Percentiles rank a stretch among this genome's conserved stretches.
phyloP scores from a whole-genome alignment of 805 yeast genomes.

The Saturnispora besseyi region DNA sequence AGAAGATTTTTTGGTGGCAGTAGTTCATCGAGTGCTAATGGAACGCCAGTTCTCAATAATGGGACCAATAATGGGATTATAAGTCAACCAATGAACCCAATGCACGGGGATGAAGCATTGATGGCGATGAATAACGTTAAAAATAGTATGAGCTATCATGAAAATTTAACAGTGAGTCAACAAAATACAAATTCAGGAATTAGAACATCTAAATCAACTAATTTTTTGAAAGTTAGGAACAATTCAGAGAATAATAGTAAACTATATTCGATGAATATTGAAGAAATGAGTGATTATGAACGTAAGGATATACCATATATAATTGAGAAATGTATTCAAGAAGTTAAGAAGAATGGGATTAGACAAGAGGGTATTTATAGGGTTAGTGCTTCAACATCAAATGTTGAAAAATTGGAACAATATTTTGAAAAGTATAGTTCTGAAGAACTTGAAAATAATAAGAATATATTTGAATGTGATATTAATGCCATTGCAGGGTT shows the following conservation, averaged over 20 bases:
- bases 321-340: slow-evolving; percentile 59
- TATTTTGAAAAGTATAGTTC: slow-evolving; percentile 27
- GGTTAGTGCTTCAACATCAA: slow-evolving; percentile 74
- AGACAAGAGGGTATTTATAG: slow-evolving; percentile 83
- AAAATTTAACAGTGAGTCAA: not conserved
- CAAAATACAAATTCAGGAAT: slow-evolving; percentile 20
- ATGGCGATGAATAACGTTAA: slow-evolving; percentile 8
- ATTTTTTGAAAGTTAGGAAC: slow-evolving; percentile 30
- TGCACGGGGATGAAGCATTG: slow-evolving; percentile 22
- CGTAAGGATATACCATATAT: slow-evolving; percentile 58
- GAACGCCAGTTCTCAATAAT: slow-evolving; percentile 1
- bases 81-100: slow-evolving; percentile 26
- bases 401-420: slow-evolving; percentile 37
- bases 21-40: slow-evolving; percentile 14
- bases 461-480: slow-evolving; percentile 36
- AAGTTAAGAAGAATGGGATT: slow-evolving; percentile 71
- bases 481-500: slow-evolving; percentile 82
- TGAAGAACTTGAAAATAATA: slow-evolving; percentile 20
- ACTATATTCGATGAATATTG: slow-evolving; percentile 45
- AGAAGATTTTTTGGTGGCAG: slow-evolving; percentile 24
- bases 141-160: slow-evolving; percentile 4
- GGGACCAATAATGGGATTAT: slow-evolving; percentile 14
- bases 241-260: not conserved
- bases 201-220: slow-evolving; percentile 43
- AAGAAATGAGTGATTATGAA: slow-evolving; percentile 55